A percentile compares a stretch with the other conserved stretches of the same genome.
These are phyloP conservation scores for Beauveria sp. DNA, from an alignment of 2,329 filamentous ascomycete genomes.

Conservation along the genomic window DNA sequence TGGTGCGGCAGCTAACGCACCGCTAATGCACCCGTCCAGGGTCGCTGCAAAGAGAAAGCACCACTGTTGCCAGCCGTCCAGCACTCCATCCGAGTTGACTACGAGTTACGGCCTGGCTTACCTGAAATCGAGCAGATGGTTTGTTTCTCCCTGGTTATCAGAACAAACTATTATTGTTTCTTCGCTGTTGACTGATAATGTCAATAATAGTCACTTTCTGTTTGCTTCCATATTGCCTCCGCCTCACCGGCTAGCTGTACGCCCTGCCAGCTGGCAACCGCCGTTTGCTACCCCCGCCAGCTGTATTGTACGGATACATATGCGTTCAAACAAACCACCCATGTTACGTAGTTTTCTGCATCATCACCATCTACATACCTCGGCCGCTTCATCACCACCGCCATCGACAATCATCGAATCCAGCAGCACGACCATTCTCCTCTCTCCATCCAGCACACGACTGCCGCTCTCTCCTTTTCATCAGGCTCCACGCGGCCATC, in stretches of 20 bases:
- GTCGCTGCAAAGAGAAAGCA: background rate
- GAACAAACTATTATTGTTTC: too few relatives aligned
- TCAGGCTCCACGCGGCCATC: background rate
- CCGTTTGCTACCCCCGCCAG: background rate
- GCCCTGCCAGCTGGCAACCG: background rate
- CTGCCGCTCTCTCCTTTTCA: background rate
- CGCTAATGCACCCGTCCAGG: background rate
- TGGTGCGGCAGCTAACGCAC: conserved; percentile 7
- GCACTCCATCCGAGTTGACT: background rate
- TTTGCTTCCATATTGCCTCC: background rate
- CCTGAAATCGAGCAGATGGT: background rate
- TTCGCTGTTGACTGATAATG: too few relatives aligned
- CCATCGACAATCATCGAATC: background rate
- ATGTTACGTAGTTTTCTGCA: background rate
- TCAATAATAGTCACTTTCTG: background rate
- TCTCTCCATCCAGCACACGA: background rate
- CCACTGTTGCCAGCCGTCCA: too few relatives aligned
- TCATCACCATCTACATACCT: background rate
- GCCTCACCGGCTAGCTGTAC: background rate
- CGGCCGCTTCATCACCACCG: background rate
- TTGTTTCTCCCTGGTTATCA: too few relatives aligned
- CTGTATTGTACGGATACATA: background rate
- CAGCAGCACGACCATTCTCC: background rate
- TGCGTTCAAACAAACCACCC: background rate
- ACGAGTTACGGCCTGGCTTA: background rate